Percentiles rank a stretch among this genome's conserved stretches.
phyloP scores from a whole-genome alignment of 257 asterid species.

The Plantago elongata region DNA sequence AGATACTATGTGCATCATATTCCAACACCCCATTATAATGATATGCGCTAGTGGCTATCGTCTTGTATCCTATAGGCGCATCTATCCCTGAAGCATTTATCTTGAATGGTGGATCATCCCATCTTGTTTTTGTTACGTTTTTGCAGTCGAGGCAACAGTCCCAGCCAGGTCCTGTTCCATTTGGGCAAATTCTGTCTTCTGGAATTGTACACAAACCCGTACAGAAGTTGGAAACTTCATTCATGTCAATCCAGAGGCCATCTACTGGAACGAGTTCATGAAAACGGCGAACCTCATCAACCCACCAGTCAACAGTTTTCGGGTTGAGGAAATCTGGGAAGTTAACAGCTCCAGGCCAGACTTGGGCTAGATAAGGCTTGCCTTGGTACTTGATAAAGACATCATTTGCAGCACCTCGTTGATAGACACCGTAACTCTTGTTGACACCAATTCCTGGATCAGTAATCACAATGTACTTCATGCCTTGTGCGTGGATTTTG shows the following conservation, averaged over 20 bases:
- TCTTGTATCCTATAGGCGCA: slow-evolving; percentile 74
- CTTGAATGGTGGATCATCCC: slow-evolving; percentile 98
- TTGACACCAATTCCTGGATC: slow-evolving; percentile 94
- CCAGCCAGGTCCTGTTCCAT: slow-evolving; percentile 92
- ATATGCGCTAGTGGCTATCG: slow-evolving; percentile 78
- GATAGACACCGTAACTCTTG: slow-evolving; percentile 59
- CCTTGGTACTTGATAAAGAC: slow-evolving; percentile 80
- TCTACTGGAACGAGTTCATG: slow-evolving; percentile 86
- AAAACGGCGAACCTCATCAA: slow-evolving; percentile 70
- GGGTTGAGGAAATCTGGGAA: slow-evolving; percentile 96
- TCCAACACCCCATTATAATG: slow-evolving; percentile 83
- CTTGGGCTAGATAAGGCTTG: slow-evolving; percentile 81
- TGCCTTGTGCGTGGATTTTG: slow-evolving; percentile 74
- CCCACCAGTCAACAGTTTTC: slow-evolving; percentile 83
- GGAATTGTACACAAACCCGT: slow-evolving; percentile 79
- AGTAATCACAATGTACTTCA: slow-evolving; percentile 78
- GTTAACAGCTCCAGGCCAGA: slow-evolving; percentile 96
- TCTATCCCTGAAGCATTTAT: slow-evolving; percentile 80
- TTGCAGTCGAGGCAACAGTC: slow-evolving; percentile 81
- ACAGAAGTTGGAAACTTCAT: slow-evolving; percentile 86
- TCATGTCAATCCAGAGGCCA: slow-evolving; percentile 97
- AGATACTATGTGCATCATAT: slow-evolving; percentile 86
- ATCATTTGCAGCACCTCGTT: slow-evolving; percentile 63
- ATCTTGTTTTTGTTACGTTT: slow-evolving; percentile 62
- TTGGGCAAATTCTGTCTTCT: slow-evolving; percentile 52